phyloP scores from a whole-genome alignment of 2,329 filamentous ascomycete species.

The Colletotrichum godetiae region DNA sequence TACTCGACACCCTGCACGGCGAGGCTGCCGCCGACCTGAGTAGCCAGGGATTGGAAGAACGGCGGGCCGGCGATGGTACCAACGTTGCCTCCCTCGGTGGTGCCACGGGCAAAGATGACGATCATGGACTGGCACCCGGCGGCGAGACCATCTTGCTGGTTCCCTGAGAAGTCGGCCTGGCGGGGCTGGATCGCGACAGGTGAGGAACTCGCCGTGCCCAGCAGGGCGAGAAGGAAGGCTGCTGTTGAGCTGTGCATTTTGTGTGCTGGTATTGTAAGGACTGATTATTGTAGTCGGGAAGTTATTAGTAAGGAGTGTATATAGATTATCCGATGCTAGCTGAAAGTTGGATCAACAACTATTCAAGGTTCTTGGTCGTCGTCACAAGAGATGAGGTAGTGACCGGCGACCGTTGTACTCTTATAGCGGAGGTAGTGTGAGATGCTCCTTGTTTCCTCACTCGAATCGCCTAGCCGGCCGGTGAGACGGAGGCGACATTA shows the following conservation, averaged over 20 bases:
- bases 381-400: not conserved
- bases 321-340: not conserved
- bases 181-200: slow-evolving; percentile 7
- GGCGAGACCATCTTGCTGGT: slow-evolving; percentile 31
- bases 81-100: slow-evolving; percentile 63
- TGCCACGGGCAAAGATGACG: slow-evolving; percentile 68
- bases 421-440: slow-evolving; percentile 7
- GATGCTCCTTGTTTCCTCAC: not conserved
- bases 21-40: slow-evolving; percentile 54
- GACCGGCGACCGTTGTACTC: not conserved
- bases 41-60: slow-evolving; percentile 58
- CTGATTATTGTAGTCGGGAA: not conserved
- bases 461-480: not conserved
- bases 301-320: not conserved
- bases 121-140: slow-evolving; percentile 56
- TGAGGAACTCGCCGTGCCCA: slow-evolving; percentile 19
- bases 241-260: slow-evolving; percentile 17
- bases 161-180: slow-evolving; percentile 34
- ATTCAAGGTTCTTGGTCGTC: not conserved
- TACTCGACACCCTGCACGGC: slow-evolving; percentile 67
- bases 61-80: slow-evolving; percentile 61
- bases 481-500: slow-evolving; percentile 3
- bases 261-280: not conserved
- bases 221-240: slow-evolving; percentile 29
- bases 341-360: not conserved